phyloP scores from a whole-genome alignment of 2,329 filamentous ascomycete genomes.

The Xylariomycetidae sp. region DNA sequence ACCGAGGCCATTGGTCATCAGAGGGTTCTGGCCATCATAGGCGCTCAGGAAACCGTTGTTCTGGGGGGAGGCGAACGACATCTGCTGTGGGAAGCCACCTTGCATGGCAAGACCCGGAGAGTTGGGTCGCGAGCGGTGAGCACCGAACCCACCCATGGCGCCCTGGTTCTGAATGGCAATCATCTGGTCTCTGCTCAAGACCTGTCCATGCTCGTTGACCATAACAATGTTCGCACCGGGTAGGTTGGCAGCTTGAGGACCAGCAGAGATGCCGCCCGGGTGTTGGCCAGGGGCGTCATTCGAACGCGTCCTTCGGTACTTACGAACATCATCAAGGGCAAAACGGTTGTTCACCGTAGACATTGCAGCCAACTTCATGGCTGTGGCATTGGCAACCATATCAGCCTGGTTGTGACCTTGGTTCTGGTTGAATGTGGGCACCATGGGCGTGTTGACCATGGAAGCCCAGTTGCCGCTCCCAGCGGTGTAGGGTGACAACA shows the following conservation, averaged over 20 bases:
- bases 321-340: slow-evolving; percentile 91
- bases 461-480: slow-evolving; percentile 95
- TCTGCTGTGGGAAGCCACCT: slow-evolving; percentile 48
- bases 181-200: slow-evolving; percentile 79
- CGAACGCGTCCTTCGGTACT: slow-evolving; percentile 86
- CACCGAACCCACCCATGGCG: slow-evolving; percentile 51
- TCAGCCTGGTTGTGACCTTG: slow-evolving; percentile 69
- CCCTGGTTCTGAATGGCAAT: slow-evolving; percentile 70
- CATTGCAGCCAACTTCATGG: slow-evolving; percentile 95
- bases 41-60: slow-evolving; percentile 91
- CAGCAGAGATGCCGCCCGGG: slow-evolving; percentile 61
- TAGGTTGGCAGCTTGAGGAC: slow-evolving; percentile 55
- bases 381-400: slow-evolving; percentile 97
- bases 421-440: slow-evolving; percentile 72
- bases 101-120: slow-evolving; percentile 86
- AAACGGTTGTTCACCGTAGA: slow-evolving; percentile 99
- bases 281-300: slow-evolving; percentile 66
- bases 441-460: slow-evolving; percentile 97
- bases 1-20: slow-evolving; percentile 64
- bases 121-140: slow-evolving; percentile 76
- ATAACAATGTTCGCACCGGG: slow-evolving; percentile 78
- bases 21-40: slow-evolving; percentile 69
- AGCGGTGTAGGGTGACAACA: slow-evolving; percentile 77
- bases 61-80: slow-evolving; percentile 80
- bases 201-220: slow-evolving; percentile 89